These are phyloP conservation scores for Croton laevigatus DNA, from an alignment of 441 rosid genomes.

Conservation along the genomic window DNA sequence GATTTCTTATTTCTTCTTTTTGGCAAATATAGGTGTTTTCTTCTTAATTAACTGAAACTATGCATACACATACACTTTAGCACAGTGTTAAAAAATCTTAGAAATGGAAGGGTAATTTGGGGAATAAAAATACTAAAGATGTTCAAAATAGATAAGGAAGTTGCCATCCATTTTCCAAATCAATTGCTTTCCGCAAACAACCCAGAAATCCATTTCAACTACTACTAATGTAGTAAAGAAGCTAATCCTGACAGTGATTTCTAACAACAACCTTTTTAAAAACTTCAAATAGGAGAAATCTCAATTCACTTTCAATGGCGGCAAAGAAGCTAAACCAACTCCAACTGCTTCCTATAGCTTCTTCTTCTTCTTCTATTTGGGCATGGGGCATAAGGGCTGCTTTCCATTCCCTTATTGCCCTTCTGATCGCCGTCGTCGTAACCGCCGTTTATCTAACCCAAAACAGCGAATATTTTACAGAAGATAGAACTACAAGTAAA, in stretches of 20 bases:
- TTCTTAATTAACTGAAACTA: too few species aligned
- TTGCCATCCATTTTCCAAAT: background rate
- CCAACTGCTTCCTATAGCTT: slow-evolving; percentile 13
- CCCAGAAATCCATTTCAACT: slow-evolving; percentile 24
- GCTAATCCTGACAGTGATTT: slow-evolving; percentile 21
- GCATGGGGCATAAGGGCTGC: slow-evolving; percentile 46
- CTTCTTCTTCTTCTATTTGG: slow-evolving; percentile 18
- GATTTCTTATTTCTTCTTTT: too few species aligned
- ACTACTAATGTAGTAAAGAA: slow-evolving; percentile 24
- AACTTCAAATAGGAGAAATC: slow-evolving; percentile 28
- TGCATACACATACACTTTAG: too few species aligned
- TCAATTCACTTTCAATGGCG: slow-evolving; percentile 32
- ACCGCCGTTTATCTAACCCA: slow-evolving; percentile 40
- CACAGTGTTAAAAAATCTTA: too few species aligned
- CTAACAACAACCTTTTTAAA: slow-evolving; percentile 40
- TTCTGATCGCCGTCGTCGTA: slow-evolving; percentile 52
- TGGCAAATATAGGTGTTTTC: too few species aligned
- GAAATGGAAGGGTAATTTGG: slow-evolving; percentile 20
- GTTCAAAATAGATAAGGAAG: background rate
- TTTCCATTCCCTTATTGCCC: slow-evolving; percentile 62
- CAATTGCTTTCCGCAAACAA: slow-evolving; percentile 34
- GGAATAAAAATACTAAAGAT: background rate
- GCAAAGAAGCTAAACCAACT: slow-evolving; percentile 39
- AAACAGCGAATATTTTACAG: slow-evolving; percentile 23
- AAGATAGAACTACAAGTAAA: slow-evolving; percentile 16